Percentiles rank a stretch among this genome's conserved stretches.
Conservation (phyloP, 78 protist genomes). For the Speleostelium caveatum region DNA sequence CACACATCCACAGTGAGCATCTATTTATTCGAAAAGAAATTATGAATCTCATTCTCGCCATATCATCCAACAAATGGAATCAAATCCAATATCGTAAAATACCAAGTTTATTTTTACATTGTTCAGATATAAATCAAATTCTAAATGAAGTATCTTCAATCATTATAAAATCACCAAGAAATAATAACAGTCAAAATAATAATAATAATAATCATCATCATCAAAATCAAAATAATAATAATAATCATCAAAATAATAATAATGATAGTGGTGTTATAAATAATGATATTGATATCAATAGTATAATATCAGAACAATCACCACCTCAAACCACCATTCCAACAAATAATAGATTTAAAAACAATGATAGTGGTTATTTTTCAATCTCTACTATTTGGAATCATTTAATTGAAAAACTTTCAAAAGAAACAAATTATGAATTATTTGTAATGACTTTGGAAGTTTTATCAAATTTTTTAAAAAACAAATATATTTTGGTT, state of each 20-base stretch:
- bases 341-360: background rate
- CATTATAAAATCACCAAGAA: slow-evolving; percentile 33
- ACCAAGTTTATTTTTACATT: slow-evolving; percentile 37
- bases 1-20: slow-evolving; percentile 46
- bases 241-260: background rate
- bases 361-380: slow-evolving; percentile 25
- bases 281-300: background rate
- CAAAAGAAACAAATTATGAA: slow-evolving; percentile 38
- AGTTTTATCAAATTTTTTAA: slow-evolving; percentile 20
- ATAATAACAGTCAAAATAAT: background rate
- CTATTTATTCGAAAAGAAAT: slow-evolving; percentile 37
- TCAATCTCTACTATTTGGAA: slow-evolving; percentile 26
- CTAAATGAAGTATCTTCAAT: slow-evolving; percentile 32
- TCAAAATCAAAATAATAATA: background rate
- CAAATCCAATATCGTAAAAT: slow-evolving; percentile 26
- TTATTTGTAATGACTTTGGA: slow-evolving; percentile 22
- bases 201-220: background rate
- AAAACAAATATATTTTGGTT: slow-evolving; percentile 39
- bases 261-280: background rate
- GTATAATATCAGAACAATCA: background rate
- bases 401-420: slow-evolving; percentile 14
- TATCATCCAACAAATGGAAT: slow-evolving; percentile 64
- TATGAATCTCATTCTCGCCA: background rate
- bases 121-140: slow-evolving; percentile 23
- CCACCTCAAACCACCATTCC: background rate